phyloP scores from a whole-genome alignment of 1,284 basidiomycete genomes.

The Pholiota adiposa region DNA sequence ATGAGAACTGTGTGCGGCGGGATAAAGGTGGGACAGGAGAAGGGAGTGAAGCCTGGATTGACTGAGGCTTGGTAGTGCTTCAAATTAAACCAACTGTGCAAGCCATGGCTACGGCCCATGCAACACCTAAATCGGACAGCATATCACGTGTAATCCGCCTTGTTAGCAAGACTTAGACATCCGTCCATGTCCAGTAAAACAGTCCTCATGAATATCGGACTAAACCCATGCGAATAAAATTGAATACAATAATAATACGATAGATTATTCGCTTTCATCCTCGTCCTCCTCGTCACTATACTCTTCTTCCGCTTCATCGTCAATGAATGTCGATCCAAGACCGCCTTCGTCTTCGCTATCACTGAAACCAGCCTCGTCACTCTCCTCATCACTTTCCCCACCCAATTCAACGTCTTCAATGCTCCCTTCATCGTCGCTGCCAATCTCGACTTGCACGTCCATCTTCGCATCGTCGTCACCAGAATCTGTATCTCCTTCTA shows the following conservation, averaged over 20 bases:
- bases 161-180: no score
- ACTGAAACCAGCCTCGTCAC: constrained; percentile 52
- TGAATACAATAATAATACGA: background rate
- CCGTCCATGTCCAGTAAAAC: no score
- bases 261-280: constrained; percentile 51
- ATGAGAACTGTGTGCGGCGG: constrained; percentile 30
- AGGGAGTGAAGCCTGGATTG: constrained; percentile 3
- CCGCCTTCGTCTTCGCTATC: constrained; percentile 56
- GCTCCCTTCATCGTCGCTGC: constrained; percentile 63
- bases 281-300: constrained; percentile 68
- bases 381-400: constrained; percentile 57
- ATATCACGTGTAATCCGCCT: constrained; percentile 7
- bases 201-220: no score
- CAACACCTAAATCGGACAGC: constrained; percentile 1
- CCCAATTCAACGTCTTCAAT: constrained; percentile 72
- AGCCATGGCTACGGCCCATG: background rate
- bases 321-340: constrained; percentile 70
- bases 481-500: constrained; percentile 80
- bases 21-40: constrained; percentile 11
- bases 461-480: constrained; percentile 65
- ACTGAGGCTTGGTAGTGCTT: constrained; percentile 9
- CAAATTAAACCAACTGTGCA: constrained; percentile 18
- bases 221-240: no score
- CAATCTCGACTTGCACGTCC: constrained; percentile 71
- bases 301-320: constrained; percentile 76